A percentile compares a stretch with the other conserved stretches of the same genome.
Conservation (phyloP, 495 filamentous ascomycete genomes). For the Hyphodiscus hymeniophilus region DNA sequence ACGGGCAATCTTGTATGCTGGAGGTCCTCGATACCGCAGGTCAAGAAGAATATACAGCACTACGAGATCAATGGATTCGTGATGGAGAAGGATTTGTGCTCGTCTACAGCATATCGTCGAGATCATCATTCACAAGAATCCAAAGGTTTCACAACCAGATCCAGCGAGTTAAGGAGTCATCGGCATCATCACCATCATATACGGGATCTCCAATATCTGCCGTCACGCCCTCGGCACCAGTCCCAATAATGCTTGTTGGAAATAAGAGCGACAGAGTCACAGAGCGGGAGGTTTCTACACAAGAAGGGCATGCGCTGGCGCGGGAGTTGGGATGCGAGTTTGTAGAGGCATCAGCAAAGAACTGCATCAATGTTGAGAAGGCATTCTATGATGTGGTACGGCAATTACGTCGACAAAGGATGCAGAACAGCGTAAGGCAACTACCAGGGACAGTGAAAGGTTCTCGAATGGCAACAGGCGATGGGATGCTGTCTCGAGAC, state of each 20-base stretch:
- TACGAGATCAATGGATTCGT: slow-evolving; percentile 96
- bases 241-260: slow-evolving; percentile 95
- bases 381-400: slow-evolving; percentile 98
- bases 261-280: slow-evolving; percentile 97
- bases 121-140: slow-evolving; percentile 90
- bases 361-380: slow-evolving; percentile 98
- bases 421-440: slow-evolving; percentile 36
- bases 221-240: slow-evolving; percentile 49
- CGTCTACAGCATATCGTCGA: slow-evolving; percentile 95
- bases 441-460: slow-evolving; percentile 23
- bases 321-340: slow-evolving; percentile 94
- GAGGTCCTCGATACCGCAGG: slow-evolving; percentile 97
- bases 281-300: slow-evolving; percentile 91
- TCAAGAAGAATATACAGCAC: slow-evolving; percentile 98
- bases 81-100: slow-evolving; percentile 96
- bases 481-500: slow-evolving; percentile 6
- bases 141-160: slow-evolving; percentile 94
- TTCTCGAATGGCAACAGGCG: slow-evolving; percentile 11
- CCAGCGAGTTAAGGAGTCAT: slow-evolving; percentile 92
- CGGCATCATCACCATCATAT: slow-evolving; percentile 69
- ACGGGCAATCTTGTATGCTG: slow-evolving; percentile 93
- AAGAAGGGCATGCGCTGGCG: slow-evolving; percentile 88
- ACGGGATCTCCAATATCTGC: slow-evolving; percentile 48
- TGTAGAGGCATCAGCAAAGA: slow-evolving; percentile 97
- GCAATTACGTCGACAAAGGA: slow-evolving; percentile 73